Evolutionary conservation across 148 eudicot genomes (phyloP).

Genomic region (Vaccinium darrowii): DNA sequence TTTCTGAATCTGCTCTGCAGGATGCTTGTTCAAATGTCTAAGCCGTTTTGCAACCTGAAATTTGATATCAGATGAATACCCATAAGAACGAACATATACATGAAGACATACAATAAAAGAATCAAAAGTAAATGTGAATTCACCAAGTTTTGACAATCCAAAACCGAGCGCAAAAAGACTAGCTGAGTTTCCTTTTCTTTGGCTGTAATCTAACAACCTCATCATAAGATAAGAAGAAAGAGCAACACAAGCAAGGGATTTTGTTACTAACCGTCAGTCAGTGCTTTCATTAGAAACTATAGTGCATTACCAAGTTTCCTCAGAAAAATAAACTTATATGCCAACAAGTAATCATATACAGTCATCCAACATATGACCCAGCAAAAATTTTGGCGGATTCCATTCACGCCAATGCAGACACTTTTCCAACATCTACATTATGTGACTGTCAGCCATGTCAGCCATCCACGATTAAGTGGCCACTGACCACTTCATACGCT

Average conservation of each 20-base stretch:
- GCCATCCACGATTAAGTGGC: not conserved
- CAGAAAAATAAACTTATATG: not conserved
- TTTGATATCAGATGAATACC: not conserved
- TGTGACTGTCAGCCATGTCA: not conserved
- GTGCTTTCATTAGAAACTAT: not conserved
- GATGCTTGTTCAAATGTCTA: slow-evolving; percentile 28
- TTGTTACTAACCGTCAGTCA: not conserved
- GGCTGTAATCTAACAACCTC: not conserved
- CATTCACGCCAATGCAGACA: not conserved
- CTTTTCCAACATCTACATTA: not conserved
- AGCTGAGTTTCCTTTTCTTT: not conserved
- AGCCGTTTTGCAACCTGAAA: slow-evolving; percentile 29
- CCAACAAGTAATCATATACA: not conserved
- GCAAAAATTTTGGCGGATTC: not conserved
- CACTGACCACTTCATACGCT: not conserved
- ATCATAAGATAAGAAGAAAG: not conserved
- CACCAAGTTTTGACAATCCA: not conserved
- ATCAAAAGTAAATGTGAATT: not conserved
- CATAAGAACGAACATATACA: not conserved
- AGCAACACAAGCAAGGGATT: not conserved
- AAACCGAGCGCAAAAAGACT: not conserved
- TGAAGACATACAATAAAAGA: not conserved
- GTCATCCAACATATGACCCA: not conserved
- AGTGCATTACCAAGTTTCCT: not conserved
- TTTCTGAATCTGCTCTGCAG: slow-evolving; percentile 21